These are phyloP conservation scores for Trichosporon coremiiforme DNA, from an alignment of 1,284 basidiomycete genomes.

Conservation along the genomic window DNA sequence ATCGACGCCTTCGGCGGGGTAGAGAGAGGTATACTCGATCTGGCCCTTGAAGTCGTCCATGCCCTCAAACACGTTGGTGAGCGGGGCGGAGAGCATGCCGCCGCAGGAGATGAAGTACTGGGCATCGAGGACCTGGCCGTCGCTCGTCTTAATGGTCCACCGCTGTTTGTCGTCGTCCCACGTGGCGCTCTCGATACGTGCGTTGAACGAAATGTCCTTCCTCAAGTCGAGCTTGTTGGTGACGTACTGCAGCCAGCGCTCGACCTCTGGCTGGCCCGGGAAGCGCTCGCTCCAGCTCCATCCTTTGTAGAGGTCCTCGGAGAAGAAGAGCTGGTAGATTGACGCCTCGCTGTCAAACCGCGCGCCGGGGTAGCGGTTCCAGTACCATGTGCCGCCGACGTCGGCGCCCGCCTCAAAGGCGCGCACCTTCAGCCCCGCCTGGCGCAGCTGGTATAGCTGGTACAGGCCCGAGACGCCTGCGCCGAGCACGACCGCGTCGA, in stretches of 20 bases:
- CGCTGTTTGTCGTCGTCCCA: conserved; percentile 21
- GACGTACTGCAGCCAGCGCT: conserved; percentile 28
- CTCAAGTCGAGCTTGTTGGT: conserved; percentile 27
- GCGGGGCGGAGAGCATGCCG: conserved; percentile 27
- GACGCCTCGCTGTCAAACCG: conserved; percentile 25
- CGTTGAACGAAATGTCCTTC: conserved; percentile 30
- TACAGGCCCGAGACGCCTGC: conserved; percentile 31
- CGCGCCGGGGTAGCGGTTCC: conserved; percentile 31
- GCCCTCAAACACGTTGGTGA: conserved; percentile 22
- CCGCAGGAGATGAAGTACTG: conserved; percentile 29
- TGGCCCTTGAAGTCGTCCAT: conserved; percentile 28
- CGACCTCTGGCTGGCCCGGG: conserved; percentile 31
- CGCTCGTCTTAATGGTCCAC: conserved; percentile 26
- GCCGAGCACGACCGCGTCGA: conserved; percentile 30
- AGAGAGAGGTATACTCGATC: conserved; percentile 25
- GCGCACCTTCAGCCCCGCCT: conserved; percentile 22
- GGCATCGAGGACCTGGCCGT: conserved; percentile 25
- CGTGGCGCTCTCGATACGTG: conserved; percentile 19
- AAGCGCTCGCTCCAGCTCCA: conserved; percentile 31
- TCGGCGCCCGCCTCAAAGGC: conserved; percentile 25
- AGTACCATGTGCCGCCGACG: conserved; percentile 31
- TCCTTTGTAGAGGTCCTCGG: conserved; percentile 28
- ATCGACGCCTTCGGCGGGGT: conserved; percentile 25
- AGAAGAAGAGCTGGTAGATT: conserved; percentile 28
- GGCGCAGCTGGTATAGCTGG: conserved; percentile 28